Percentiles rank a stretch among this genome's conserved stretches.
Conservation (phyloP, 192 early-diverging fungal genomes). For the Backusella parvicylindrica region DNA sequence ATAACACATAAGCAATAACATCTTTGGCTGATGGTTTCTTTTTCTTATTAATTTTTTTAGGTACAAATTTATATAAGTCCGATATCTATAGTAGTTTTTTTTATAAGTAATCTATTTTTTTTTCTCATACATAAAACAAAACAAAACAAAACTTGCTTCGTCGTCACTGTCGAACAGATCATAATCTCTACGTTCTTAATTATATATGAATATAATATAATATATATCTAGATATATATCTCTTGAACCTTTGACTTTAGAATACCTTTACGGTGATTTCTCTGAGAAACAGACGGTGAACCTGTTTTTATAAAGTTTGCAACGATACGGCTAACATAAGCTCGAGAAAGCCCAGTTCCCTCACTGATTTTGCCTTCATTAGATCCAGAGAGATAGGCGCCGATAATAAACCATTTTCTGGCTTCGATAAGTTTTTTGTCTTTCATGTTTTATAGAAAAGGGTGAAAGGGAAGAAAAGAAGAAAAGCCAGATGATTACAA, state of each 20-base stretch:
- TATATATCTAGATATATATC: not conserved
- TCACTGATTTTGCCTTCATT: not conserved
- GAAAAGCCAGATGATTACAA: not conserved
- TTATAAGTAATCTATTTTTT: not conserved
- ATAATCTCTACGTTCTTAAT: not conserved
- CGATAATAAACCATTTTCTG: constrained; percentile 1
- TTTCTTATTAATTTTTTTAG: not conserved
- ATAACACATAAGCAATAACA: constrained; percentile 5
- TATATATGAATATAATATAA: not conserved
- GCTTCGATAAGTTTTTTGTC: not conserved
- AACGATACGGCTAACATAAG: not conserved
- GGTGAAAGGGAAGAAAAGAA: not conserved
- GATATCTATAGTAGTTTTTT: not conserved
- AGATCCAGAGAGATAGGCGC: not conserved
- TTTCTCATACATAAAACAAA: not conserved
- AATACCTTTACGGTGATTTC: not conserved
- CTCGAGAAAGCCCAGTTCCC: not conserved
- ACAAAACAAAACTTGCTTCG: not conserved
- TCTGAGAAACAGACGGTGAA: not conserved
- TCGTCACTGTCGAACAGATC: constrained; percentile 2
- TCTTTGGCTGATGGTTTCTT: constrained; percentile 1
- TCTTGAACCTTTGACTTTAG: not conserved
- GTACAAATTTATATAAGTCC: not conserved
- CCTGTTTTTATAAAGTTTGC: constrained; percentile 1
- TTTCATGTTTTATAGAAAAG: not conserved